A percentile compares a stretch with the other conserved stretches of the same genome.
Conservation (phyloP, 2,329 filamentous ascomycete species). For the Dothistroma septosporum region DNA sequence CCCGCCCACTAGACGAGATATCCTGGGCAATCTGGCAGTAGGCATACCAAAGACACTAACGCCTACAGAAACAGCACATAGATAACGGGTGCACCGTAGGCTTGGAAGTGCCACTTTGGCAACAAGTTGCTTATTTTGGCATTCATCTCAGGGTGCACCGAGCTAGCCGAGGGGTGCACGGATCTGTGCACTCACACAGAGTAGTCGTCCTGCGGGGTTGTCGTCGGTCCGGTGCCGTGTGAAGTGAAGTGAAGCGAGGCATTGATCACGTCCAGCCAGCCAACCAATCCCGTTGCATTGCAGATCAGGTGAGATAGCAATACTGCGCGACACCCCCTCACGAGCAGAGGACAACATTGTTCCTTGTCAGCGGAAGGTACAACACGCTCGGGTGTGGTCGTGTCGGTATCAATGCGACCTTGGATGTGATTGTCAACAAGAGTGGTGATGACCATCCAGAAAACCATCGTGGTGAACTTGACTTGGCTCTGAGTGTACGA, state of each 20-base stretch:
- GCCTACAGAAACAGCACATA: too few relatives aligned
- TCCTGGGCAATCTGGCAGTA: too few relatives aligned
- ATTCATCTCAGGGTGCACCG: too few relatives aligned
- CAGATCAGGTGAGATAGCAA: slow-evolving; percentile 6
- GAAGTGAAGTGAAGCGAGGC: not conserved
- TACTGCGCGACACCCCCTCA: not conserved
- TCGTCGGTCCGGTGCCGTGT: not conserved
- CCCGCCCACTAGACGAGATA: too few relatives aligned
- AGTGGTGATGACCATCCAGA: not conserved
- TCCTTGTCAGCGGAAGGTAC: not conserved
- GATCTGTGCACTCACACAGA: too few relatives aligned
- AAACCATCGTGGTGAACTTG: not conserved
- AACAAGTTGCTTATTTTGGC: too few relatives aligned
- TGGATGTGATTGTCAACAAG: not conserved
- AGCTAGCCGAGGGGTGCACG: too few relatives aligned
- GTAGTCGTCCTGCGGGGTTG: not conserved
- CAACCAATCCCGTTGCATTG: not conserved
- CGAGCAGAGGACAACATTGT: not conserved
- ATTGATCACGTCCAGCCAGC: not conserved
- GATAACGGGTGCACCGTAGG: too few relatives aligned
- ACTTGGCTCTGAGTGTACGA: not conserved
- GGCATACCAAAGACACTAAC: too few relatives aligned
- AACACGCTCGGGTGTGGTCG: not conserved
- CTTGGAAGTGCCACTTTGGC: too few relatives aligned
- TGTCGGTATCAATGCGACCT: not conserved